These are phyloP conservation scores for Cordyceps pruinosa DNA, from an alignment of 2,329 filamentous ascomycete species.

Conservation along the genomic window DNA sequence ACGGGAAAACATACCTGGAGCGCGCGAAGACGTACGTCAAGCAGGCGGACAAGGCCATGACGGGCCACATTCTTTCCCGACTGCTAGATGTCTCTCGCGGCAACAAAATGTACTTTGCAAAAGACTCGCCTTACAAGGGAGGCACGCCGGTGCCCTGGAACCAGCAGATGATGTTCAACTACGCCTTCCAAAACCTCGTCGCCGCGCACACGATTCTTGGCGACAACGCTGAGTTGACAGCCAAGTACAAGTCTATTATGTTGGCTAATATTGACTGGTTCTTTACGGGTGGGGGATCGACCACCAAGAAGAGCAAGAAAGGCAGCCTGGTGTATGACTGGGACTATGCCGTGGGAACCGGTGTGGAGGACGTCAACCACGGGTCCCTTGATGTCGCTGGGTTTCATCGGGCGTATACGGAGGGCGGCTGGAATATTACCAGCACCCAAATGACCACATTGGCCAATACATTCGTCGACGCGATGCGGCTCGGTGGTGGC, in stretches of 20 bases:
- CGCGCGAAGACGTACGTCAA: neutral
- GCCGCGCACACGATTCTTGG: neutral
- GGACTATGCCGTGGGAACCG: neutral
- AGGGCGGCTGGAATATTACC: neutral
- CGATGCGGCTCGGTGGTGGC: neutral
- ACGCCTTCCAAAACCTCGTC: neutral
- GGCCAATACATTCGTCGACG: neutral
- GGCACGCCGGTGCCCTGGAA: neutral
- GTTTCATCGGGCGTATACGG: neutral
- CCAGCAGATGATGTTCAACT: constrained; percentile 2
- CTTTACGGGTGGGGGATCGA: neutral
- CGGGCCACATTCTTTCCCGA: neutral
- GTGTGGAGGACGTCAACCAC: neutral
- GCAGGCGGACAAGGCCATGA: neutral
- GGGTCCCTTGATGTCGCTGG: neutral
- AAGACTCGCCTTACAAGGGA: constrained; percentile 1
- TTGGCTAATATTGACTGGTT: neutral
- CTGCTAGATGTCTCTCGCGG: neutral
- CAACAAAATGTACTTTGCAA: constrained; percentile 1
- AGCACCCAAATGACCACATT: neutral
- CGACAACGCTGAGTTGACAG: neutral
- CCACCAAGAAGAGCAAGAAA: neutral
- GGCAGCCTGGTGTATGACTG: neutral
- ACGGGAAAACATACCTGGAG: neutral
- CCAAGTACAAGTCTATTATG: neutral